Percentiles rank a stretch among this genome's conserved stretches.
These are phyloP conservation scores for Aechmea fasciata DNA, from an alignment of 176 grass and related monocot genomes.

Conservation along the genomic window DNA sequence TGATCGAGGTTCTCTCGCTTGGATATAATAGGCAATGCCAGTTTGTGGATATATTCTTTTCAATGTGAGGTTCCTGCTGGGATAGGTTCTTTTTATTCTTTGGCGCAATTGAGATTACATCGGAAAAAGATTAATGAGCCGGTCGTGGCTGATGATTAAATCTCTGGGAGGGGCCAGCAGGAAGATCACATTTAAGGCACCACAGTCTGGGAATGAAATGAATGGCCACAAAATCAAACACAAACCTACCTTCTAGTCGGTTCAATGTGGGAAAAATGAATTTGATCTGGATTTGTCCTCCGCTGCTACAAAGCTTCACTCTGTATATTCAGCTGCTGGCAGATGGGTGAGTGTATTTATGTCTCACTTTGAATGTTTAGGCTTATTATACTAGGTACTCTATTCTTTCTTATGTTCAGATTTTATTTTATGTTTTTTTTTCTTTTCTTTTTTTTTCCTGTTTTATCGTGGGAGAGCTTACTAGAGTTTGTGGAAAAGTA, in stretches of 20 bases:
- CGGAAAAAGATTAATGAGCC: neutral
- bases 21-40: conserved; percentile 19
- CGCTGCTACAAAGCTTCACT: conserved; percentile 25
- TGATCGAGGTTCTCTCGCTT: conserved; percentile 70
- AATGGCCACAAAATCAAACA: neutral
- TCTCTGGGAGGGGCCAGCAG: neutral
- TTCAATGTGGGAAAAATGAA: neutral
- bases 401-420: conserved; percentile 55
- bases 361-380: conserved; percentile 18
- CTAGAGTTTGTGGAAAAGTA: neutral
- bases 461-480: neutral
- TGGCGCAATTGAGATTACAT: neutral
- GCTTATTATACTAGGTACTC: conserved; percentile 56
- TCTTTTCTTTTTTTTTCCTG: neutral
- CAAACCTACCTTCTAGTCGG: neutral
- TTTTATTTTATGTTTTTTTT: conserved; percentile 6
- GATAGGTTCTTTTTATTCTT: neutral
- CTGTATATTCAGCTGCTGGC: conserved; percentile 48
- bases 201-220: neutral
- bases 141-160: neutral
- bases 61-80: neutral
- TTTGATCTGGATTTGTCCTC: neutral
- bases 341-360: conserved; percentile 22
- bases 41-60: neutral
- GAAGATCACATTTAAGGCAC: neutral